phyloP scores from a whole-genome alignment of 2,329 filamentous ascomycete species.

The Dothideomycetes sp. region DNA sequence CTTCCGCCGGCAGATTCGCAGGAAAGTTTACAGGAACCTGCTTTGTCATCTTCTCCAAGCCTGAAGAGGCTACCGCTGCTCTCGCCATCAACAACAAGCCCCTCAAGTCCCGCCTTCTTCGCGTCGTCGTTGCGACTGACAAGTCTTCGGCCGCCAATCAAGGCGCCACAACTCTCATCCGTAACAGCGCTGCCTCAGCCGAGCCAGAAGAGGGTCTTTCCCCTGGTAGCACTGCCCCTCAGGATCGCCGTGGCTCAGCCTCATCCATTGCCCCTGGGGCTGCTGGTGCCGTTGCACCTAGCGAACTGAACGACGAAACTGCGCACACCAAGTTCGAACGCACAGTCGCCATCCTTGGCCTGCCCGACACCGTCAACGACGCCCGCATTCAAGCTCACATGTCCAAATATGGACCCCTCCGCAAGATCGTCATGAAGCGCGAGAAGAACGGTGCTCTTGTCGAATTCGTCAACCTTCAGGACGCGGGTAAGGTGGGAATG shows the following conservation, averaged over 20 bases:
- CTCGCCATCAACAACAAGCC: slow-evolving; percentile 23
- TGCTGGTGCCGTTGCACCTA: neutral
- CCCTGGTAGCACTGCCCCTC: slow-evolving; percentile 8
- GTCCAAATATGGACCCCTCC: slow-evolving; percentile 57
- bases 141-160: slow-evolving; percentile 10
- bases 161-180: slow-evolving; percentile 9
- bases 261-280: slow-evolving; percentile 16
- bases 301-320: slow-evolving; percentile 12
- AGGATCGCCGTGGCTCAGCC: slow-evolving; percentile 17
- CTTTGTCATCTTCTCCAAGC: slow-evolving; percentile 66
- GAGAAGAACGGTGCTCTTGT: slow-evolving; percentile 77
- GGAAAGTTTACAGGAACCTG: slow-evolving; percentile 60
- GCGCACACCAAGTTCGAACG: slow-evolving; percentile 38
- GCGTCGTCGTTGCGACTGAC: slow-evolving; percentile 19
- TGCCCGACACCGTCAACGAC: slow-evolving; percentile 89
- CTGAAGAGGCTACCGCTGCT: slow-evolving; percentile 23
- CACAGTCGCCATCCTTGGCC: slow-evolving; percentile 69
- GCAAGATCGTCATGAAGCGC: slow-evolving; percentile 69
- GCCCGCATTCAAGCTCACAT: slow-evolving; percentile 65
- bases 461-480: slow-evolving; percentile 61
- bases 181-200: neutral
- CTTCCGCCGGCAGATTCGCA: slow-evolving; percentile 48
- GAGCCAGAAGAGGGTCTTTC: neutral
- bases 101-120: slow-evolving; percentile 22
- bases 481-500: slow-evolving; percentile 60